Conservation (phyloP, 2,329 filamentous ascomycete genomes). For the Aspergillus sergii region DNA sequence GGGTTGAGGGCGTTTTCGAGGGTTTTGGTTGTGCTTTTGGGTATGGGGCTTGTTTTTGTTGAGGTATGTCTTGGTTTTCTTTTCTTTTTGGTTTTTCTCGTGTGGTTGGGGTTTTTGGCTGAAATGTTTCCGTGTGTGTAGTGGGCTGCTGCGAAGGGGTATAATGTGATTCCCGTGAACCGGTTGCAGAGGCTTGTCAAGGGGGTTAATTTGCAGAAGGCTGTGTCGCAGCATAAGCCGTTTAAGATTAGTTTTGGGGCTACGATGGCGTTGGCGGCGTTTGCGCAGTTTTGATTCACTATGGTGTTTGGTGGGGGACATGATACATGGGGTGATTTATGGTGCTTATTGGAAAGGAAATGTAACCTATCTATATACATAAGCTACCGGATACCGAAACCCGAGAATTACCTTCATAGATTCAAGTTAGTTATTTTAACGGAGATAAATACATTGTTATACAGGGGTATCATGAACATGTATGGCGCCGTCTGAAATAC, state of each 20-base stretch:
- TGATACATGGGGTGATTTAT: neutral
- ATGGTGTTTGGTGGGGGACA: neutral
- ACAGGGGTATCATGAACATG: constrained; percentile 39
- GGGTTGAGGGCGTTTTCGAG: constrained; percentile 48
- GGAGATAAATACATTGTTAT: constrained; percentile 14
- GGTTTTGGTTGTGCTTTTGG: constrained; percentile 46
- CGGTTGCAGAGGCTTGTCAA: constrained; percentile 46
- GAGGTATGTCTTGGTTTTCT: constrained; percentile 38
- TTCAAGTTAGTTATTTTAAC: neutral
- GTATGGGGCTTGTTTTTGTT: constrained; percentile 46
- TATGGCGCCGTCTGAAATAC: constrained; percentile 7
- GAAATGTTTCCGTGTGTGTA: constrained; percentile 17
- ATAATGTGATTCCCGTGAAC: constrained; percentile 46
- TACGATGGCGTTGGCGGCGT: constrained; percentile 49
- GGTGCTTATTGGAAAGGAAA: neutral
- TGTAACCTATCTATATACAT: neutral
- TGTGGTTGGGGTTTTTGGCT: neutral
- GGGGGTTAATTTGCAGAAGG: constrained; percentile 41
- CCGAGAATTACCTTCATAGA: neutral
- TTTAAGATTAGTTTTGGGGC: constrained; percentile 52
- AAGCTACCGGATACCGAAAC: neutral
- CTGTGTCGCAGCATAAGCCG: constrained; percentile 42
- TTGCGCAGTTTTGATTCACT: constrained; percentile 41
- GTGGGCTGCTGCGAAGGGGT: constrained; percentile 51
- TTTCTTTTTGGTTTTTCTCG: neutral